Conservation (phyloP, 1,139 yeast species). For the Arxiozyma heterogenica region DNA sequence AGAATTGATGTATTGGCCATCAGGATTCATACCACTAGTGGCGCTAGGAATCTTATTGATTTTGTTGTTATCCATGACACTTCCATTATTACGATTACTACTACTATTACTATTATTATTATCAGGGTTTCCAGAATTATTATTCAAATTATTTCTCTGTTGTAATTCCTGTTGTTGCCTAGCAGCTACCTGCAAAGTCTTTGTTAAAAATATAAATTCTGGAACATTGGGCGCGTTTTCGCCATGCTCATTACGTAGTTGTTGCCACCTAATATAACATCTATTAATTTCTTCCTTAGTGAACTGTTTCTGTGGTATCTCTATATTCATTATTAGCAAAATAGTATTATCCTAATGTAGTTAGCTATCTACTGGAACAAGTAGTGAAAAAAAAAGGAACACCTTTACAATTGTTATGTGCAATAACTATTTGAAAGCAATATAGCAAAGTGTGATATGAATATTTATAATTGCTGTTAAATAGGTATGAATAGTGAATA, state of each 20-base stretch:
- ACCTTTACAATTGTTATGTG: not conserved
- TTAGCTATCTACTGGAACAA: not conserved
- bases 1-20: not conserved
- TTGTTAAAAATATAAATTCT: slow-evolving; percentile 52
- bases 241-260: slow-evolving; percentile 52
- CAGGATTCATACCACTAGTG: not conserved
- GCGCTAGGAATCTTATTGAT: not conserved
- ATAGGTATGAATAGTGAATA: not conserved
- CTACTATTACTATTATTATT: slow-evolving; percentile 1
- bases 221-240: slow-evolving; percentile 54
- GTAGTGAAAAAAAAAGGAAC: not conserved
- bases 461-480: not conserved
- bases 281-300: slow-evolving; percentile 31
- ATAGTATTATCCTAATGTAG: not conserved
- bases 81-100: not conserved
- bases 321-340: slow-evolving; percentile 16
- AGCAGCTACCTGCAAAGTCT: slow-evolving; percentile 46
- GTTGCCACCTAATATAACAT: slow-evolving; percentile 48
- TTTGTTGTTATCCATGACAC: not conserved
- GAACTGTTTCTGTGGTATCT: slow-evolving; percentile 28
- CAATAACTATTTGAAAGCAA: too few species aligned
- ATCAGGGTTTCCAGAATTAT: not conserved
- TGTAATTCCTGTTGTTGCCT: slow-evolving; percentile 36
- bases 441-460: not conserved
- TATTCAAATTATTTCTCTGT: slow-evolving; percentile 6